Evolutionary conservation across 2,329 filamentous ascomycete genomes (phyloP), one percentile per base, ranked within the genome.

Genomic region (Scedosporium aurantiacum): DNA sequence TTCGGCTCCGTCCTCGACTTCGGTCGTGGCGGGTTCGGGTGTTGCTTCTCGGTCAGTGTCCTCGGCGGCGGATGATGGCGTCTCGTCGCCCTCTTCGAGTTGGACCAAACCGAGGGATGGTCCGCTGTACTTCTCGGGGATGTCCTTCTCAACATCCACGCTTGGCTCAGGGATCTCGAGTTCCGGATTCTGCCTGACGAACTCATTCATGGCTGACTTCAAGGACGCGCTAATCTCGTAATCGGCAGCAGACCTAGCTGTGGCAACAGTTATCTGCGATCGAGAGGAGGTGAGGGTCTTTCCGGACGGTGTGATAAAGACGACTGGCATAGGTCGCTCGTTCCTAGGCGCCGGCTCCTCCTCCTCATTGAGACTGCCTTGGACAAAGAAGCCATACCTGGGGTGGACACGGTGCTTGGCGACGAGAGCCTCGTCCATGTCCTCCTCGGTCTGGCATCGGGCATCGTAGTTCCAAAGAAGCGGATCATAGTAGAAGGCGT

Each of bases 401-500:
- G 82, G 81, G 61, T 85, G 82, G 5, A 85, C 67, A 5, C 70
- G 70, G 67, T 82, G 73, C 63, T 76, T 78, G 65, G 76, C 73
- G 58, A 85, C 73, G 57, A 78, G 67, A 3, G 77, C 75, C 50
- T 78, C 70, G 68, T 84, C 80, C 57, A 84, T 75, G 60, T 82
- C 81, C 12, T 75, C 75, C 0, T 78, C 76, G 2, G 70, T 72
- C 43, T 79, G 77, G 21, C 71, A 70, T 18, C 80, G 78, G 61
- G 75, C 78, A 66, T 85, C 81, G 68, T 80, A 82, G 64, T 77
- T 76, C 64, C 75, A 77, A 63, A 79, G 76, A 63, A 78, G 78
- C 63, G 79, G 78, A 65, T 85, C 82, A 63, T 81, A 73, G 66
- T 83, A 81, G 69, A 81, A 74, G 61, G 76, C 77, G 62, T 77